These are phyloP conservation scores for Chlamydomonas applanata DNA, from an alignment of 139 green algal species.

Conservation along the genomic window DNA sequence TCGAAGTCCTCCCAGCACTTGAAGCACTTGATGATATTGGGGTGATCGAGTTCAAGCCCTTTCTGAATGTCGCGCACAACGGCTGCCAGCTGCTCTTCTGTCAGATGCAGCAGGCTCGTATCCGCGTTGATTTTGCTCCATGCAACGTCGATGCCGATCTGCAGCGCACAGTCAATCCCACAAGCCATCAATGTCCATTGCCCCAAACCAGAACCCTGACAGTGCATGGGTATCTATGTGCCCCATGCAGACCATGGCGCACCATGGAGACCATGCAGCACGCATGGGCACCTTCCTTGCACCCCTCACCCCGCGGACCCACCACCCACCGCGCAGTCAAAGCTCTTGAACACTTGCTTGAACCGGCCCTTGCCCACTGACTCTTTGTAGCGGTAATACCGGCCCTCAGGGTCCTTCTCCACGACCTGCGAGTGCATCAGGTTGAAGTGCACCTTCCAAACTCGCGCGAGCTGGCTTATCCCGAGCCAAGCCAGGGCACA, in stretches of 20 bases:
- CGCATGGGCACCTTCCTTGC: too few relatives aligned
- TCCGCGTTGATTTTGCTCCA: conserved; percentile 84
- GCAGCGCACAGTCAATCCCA: conserved; percentile 4
- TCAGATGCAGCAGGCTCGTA: conserved; percentile 47
- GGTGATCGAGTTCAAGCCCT: conserved; percentile 80
- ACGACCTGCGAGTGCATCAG: too few relatives aligned
- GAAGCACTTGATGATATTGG: conserved; percentile 88
- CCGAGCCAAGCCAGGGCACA: too few relatives aligned
- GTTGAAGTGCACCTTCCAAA: too few relatives aligned
- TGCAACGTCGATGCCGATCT: conserved; percentile 86
- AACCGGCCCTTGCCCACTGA: conserved; percentile 76
- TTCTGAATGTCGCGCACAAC: conserved; percentile 78
- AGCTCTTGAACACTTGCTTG: conserved; percentile 53
- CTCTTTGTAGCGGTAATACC: conserved; percentile 76
- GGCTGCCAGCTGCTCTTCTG: conserved; percentile 61
- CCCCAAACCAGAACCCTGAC: too few relatives aligned
- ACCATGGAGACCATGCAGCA: too few relatives aligned
- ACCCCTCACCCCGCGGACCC: too few relatives aligned
- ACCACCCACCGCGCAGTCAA: too few relatives aligned
- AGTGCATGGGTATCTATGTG: too few relatives aligned
- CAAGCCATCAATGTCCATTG: neutral
- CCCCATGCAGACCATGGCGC: too few relatives aligned
- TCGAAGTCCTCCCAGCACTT: conserved; percentile 76
- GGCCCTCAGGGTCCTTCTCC: conserved; percentile 51
- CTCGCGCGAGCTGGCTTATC: too few relatives aligned